Conservation (phyloP, 2,329 filamentous ascomycete species). For the Ophiobolus disseminans region DNA sequence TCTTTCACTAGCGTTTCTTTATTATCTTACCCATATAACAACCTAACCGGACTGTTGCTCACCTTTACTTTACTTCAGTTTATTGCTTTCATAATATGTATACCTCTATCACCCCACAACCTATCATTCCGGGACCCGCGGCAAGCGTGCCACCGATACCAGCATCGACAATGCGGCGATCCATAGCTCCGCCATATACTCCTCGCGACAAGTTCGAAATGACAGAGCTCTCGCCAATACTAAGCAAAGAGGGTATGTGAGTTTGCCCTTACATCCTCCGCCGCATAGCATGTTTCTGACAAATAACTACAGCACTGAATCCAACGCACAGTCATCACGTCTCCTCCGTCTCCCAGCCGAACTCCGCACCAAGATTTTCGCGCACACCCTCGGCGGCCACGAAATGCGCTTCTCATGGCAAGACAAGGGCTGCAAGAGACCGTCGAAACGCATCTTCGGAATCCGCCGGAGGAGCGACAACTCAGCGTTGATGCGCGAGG, state of each 20-base stretch:
- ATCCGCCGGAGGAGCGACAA: background rate
- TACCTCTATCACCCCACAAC: background rate
- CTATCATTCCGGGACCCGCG: background rate
- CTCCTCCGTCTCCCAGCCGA: constrained; percentile 2
- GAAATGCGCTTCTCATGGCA: background rate
- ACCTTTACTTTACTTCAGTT: background rate
- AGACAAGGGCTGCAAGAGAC: background rate
- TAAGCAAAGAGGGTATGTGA: background rate
- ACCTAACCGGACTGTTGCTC: background rate
- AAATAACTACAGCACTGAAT: background rate
- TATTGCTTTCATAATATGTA: background rate
- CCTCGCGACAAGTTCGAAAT: background rate
- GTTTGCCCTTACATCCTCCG: background rate
- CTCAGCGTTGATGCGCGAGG: background rate
- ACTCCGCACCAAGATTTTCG: constrained; percentile 1
- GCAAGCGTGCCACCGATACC: background rate
- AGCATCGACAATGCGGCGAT: background rate
- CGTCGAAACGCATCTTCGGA: background rate
- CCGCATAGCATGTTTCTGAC: background rate
- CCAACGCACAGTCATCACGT: background rate
- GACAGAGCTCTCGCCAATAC: background rate
- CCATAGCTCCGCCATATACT: background rate
- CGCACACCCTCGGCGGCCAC: background rate
- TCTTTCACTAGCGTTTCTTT: no score
- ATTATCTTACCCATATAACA: background rate